Evolutionary conservation across 2,329 filamentous ascomycete genomes (phyloP), one percentile per base, ranked within the genome.

Genomic region (Calonectria fujianensis): DNA sequence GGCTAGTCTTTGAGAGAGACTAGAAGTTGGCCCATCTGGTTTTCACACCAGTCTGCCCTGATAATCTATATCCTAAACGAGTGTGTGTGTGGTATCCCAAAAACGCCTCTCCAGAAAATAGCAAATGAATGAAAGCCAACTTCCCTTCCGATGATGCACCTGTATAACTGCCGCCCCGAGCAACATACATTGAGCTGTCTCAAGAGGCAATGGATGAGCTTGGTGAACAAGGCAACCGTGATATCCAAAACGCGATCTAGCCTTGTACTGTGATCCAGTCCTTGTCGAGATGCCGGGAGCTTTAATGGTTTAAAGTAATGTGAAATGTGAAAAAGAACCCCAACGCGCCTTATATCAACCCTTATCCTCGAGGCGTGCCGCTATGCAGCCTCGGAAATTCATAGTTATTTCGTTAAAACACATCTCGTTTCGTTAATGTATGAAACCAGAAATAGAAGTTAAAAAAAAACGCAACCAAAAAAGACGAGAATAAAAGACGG

Each of bases 321-420:
- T 45, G 18, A 78, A 70, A 48, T 48, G 29, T 69, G 63, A 57
- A 75, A 73, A 74, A 37, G 61, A 75, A 76, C 73, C 74, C 75
- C 39, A 51, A 67, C 79, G 70, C 76, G 79, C 79, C 76, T 59
- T 75, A 76, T 77, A 76, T 82, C 82, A 80, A 81, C 73, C 79
- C 80, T 67, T 76, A 75, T 81, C 78, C 72, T 59, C 76, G 75
- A 37, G 75, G 76, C 75, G 75, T 75, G 76, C 74, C 76, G 69
- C 35, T 78, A 72, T 77, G 75, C 80, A 75, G 69, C 77, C 79
- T 75, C 70, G 71, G 61, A 73, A 80, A 80, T 82, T 79, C 81
- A 75, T 81, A 79, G 57, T 45, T 64, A 64, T 80, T 82, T 83
- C 82, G 77, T 82, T 81, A 84, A 83, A 78, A 82, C 80, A 82